These are phyloP conservation scores for Saccharomycopsis hybrid DNA, from an alignment of 1,139 yeast species.

Conservation along the genomic window DNA sequence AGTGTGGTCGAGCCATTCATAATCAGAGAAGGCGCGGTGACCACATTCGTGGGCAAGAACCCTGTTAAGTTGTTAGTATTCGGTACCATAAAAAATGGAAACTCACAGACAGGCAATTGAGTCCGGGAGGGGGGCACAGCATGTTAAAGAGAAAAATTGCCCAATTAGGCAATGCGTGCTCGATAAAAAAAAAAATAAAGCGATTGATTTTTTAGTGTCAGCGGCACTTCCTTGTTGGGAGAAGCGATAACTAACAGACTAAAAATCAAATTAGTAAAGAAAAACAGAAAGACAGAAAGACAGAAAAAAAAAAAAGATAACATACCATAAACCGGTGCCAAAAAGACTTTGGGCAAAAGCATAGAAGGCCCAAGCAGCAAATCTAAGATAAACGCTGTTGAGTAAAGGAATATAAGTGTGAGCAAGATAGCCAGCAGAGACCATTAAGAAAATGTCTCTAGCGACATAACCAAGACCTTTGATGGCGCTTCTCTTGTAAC, in stretches of 20 bases:
- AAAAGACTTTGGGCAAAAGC: conserved; percentile 55
- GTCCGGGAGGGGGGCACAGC: background rate
- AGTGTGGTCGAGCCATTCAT: conserved; percentile 59
- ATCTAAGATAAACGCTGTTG: conserved; percentile 39
- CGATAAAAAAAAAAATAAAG: too few species aligned
- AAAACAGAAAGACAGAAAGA: too few species aligned
- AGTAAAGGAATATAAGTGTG: conserved; percentile 47
- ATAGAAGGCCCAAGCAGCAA: conserved; percentile 53
- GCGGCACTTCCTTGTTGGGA: too few species aligned
- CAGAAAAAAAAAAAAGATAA: background rate
- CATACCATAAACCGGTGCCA: conserved; percentile 31
- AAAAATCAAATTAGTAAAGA: too few species aligned
- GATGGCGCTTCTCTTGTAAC: conserved; percentile 58
- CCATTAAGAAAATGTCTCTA: conserved; percentile 55
- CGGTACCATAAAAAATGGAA: conserved; percentile 36
- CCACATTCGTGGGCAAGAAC: conserved; percentile 90
- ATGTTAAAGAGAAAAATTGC: background rate
- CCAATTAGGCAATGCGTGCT: too few species aligned
- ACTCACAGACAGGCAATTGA: background rate
- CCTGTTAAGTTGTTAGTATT: conserved; percentile 47
- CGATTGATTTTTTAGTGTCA: too few species aligned
- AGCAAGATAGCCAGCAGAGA: conserved; percentile 46
- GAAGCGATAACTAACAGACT: too few species aligned
- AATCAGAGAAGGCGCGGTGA: conserved; percentile 77
- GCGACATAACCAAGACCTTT: conserved; percentile 57